These are phyloP conservation scores for Trametes villosa DNA, from an alignment of 768 basidiomycete genomes.

Conservation along the genomic window DNA sequence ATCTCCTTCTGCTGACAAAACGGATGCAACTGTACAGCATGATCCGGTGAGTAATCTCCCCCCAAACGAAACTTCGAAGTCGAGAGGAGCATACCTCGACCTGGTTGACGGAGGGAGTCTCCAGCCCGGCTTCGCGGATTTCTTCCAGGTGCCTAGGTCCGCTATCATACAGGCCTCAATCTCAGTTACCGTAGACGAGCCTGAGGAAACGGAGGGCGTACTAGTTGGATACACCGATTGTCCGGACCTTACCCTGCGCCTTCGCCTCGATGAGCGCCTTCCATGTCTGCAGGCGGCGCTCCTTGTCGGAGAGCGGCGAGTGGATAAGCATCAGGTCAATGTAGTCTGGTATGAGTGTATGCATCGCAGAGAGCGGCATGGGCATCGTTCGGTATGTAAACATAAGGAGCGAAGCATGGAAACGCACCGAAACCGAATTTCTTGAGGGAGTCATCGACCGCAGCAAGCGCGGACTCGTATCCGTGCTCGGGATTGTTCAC, in stretches of 20 bases:
- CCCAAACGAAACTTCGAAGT: too few species aligned
- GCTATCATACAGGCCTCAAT: conserved; percentile 39
- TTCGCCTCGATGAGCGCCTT: conserved; percentile 68
- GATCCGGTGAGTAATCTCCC: conserved; percentile 30
- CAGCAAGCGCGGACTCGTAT: conserved; percentile 61
- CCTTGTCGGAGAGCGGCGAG: conserved; percentile 65
- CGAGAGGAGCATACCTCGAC: conserved; percentile 79
- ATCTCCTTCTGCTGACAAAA: conserved; percentile 74
- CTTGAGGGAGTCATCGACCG: conserved; percentile 64
- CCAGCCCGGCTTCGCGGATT: conserved; percentile 62
- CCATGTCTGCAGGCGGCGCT: conserved; percentile 71
- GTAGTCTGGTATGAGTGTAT: conserved; percentile 45
- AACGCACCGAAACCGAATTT: conserved; percentile 60
- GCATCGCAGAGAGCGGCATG: neutral
- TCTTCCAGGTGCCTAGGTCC: conserved; percentile 75
- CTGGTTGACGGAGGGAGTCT: conserved; percentile 78
- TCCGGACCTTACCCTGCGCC: conserved; percentile 64
- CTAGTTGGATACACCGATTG: conserved; percentile 88
- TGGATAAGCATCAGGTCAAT: conserved; percentile 83
- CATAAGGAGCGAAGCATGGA: neutral
- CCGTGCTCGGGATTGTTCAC: conserved; percentile 60
- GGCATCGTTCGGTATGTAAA: too few species aligned
- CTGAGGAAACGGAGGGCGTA: conserved; percentile 37
- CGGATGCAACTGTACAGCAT: too few species aligned
- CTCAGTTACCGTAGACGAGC: neutral